Conservation (phyloP, 169 alveolate genomes). For the Eimeria acervulina region DNA sequence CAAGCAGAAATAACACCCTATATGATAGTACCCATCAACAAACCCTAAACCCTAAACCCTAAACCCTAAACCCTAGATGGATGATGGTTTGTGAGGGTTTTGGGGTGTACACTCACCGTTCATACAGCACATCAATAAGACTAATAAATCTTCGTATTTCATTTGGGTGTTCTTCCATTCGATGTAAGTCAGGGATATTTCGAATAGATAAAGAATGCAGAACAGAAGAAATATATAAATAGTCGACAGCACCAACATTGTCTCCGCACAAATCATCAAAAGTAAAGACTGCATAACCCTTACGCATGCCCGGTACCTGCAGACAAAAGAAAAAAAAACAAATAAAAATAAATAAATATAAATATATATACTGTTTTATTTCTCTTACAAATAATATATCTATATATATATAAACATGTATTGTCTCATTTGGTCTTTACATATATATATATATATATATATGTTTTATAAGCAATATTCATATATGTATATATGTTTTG, state of each 20-base stretch:
- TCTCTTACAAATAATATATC: not conserved
- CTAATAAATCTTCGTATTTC: slow-evolving; percentile 80
- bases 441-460: too few relatives aligned
- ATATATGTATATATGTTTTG: too few relatives aligned
- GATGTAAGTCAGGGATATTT: slow-evolving; percentile 26
- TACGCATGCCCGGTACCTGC: slow-evolving; percentile 59
- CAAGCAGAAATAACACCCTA: not conserved
- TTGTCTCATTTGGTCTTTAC: too few relatives aligned
- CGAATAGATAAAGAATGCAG: slow-evolving; percentile 68
- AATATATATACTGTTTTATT: not conserved
- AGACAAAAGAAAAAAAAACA: not conserved
- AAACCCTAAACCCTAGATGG: not conserved
- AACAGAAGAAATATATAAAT: slow-evolving; percentile 8
- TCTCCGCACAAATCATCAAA: slow-evolving; percentile 66
- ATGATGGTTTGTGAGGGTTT: not conserved
- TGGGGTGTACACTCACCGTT: slow-evolving; percentile 12
- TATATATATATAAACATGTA: too few relatives aligned
- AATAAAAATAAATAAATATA: not conserved
- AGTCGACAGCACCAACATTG: slow-evolving; percentile 77
- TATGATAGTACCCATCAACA: not conserved
- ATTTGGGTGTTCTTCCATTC: slow-evolving; percentile 52
- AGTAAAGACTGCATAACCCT: slow-evolving; percentile 47
- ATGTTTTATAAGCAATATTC: too few relatives aligned
- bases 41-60: slow-evolving; percentile 20
- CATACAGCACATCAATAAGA: slow-evolving; percentile 82